phyloP scores from a whole-genome alignment of 208 protist species.

The Balamuthia mandrillaris region DNA sequence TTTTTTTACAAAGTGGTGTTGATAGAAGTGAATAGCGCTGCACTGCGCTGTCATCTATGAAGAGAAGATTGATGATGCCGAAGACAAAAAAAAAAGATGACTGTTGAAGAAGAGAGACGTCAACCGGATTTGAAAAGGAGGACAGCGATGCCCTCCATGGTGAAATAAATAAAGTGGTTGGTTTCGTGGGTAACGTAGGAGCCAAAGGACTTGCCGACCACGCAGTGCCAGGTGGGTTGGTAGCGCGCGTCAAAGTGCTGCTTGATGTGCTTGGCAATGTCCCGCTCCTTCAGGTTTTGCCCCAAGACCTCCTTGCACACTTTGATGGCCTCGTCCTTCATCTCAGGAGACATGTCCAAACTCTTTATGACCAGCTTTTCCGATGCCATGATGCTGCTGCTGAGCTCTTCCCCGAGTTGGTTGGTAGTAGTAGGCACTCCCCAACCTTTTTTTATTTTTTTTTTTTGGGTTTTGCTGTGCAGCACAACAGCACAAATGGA shows the following conservation, averaged over 20 bases:
- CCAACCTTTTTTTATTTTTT: too few species aligned
- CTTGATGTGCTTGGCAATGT: conserved; percentile 99
- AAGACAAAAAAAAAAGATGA: too few species aligned
- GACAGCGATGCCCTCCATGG: conserved; percentile 98
- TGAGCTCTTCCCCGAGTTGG: too few species aligned
- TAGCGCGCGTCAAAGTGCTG: conserved; percentile 99
- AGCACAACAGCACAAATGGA: too few species aligned
- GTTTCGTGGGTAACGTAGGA: conserved; percentile 99
- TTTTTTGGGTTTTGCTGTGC: too few species aligned
- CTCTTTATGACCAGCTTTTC: conserved; percentile 78
- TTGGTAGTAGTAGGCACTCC: too few species aligned
- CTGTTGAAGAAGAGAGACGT: conserved; percentile 37
- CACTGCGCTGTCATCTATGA: too few species aligned
- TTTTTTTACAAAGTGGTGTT: too few species aligned
- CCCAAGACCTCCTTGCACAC: conserved; percentile 94
- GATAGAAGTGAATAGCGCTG: too few species aligned
- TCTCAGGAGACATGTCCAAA: conserved; percentile 92
- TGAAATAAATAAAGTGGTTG: conserved; percentile 99
- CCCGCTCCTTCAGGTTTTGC: conserved; percentile 99
- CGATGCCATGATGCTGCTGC: background rate
- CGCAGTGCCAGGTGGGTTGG: conserved; percentile 99
- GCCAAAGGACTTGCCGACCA: conserved; percentile 99
- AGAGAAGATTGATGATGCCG: too few species aligned
- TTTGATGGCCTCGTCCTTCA: conserved; percentile 98
- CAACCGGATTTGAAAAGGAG: conserved; percentile 96